Conservation (phyloP, 192 early-diverging fungal genomes). For the Podila minutissima region DNA sequence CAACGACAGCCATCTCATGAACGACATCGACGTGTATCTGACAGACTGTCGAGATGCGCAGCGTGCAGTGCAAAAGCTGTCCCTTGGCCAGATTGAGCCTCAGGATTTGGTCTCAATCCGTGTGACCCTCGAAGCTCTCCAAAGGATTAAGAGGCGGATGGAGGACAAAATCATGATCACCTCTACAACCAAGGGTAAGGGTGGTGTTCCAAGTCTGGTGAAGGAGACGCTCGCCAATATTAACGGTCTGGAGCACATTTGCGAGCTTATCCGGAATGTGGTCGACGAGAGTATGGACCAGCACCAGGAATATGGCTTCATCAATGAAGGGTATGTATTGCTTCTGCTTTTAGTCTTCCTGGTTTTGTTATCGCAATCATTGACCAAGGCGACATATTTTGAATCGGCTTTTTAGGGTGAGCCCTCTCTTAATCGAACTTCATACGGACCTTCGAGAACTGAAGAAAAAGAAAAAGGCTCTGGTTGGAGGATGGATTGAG, state of each 20-base stretch:
- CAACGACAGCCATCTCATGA: constrained; percentile 59
- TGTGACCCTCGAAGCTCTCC: constrained; percentile 63
- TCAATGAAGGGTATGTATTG: constrained; percentile 21
- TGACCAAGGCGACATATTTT: neutral
- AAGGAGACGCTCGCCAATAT: constrained; percentile 26
- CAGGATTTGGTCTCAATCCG: constrained; percentile 71
- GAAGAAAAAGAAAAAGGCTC: constrained; percentile 7
- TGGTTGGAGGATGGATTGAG: constrained; percentile 26
- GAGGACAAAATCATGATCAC: constrained; percentile 14
- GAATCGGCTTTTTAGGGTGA: neutral
- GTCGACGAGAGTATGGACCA: constrained; percentile 39
- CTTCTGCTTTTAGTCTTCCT: neutral
- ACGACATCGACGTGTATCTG: constrained; percentile 61
- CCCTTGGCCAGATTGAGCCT: constrained; percentile 69
- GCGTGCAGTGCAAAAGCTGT: constrained; percentile 75
- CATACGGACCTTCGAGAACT: constrained; percentile 15
- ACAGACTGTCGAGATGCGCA: constrained; percentile 70
- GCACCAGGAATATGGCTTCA: constrained; percentile 34
- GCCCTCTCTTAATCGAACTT: constrained; percentile 17
- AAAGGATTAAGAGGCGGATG: constrained; percentile 49
- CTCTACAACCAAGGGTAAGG: neutral
- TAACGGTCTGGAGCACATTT: constrained; percentile 24
- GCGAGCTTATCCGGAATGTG: constrained; percentile 31
- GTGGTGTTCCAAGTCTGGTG: constrained; percentile 7
- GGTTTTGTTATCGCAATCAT: neutral